These are phyloP conservation scores for Anisodus acutangulus DNA, from an alignment of 257 asterid species.

Conservation along the genomic window DNA sequence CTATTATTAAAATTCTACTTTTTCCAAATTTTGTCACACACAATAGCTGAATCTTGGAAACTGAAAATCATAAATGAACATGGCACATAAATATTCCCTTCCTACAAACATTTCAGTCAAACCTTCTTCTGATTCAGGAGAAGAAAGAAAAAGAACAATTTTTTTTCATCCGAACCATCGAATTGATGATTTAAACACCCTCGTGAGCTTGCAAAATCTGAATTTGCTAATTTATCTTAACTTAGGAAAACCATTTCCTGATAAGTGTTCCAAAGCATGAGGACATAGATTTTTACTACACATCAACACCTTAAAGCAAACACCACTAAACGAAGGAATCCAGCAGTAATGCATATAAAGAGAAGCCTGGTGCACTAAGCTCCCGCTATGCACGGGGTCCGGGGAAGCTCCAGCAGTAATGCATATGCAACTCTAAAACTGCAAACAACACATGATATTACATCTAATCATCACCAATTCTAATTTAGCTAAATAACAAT, in stretches of 20 bases:
- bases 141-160: neutral
- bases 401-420: no score
- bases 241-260: constrained; percentile 8
- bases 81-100: constrained; percentile 12
- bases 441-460: neutral
- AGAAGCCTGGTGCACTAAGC: no score
- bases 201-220: neutral
- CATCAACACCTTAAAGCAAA: neutral
- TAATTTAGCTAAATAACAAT: neutral
- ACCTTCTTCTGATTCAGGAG: neutral
- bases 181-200: neutral
- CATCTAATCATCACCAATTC: neutral
- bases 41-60: neutral
- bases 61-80: constrained; percentile 15
- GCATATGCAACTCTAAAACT: constrained; percentile 4
- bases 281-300: neutral
- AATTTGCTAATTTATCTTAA: neutral
- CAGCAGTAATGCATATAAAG: neutral
- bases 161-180: neutral
- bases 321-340: neutral
- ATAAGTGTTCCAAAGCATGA: neutral
- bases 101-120: neutral
- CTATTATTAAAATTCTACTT: neutral
- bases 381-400: no score
- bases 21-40: neutral